Conservation (phyloP, 2,329 filamentous ascomycete genomes). For the Paecilomyces dactylethromorphus region DNA sequence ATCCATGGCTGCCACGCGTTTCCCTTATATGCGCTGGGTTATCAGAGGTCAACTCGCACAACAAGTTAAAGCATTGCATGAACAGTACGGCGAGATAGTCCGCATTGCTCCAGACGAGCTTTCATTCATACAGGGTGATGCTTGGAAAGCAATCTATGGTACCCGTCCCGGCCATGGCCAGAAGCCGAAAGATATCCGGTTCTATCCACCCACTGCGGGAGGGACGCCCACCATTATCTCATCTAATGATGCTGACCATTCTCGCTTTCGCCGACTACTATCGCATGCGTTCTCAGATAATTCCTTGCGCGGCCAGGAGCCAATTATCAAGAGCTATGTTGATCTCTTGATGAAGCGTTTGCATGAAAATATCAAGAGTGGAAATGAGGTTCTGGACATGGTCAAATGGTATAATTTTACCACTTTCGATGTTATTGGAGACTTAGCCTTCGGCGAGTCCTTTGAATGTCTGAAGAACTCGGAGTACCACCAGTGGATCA, state of each 20-base stretch:
- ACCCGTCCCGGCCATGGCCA: slow-evolving; percentile 4
- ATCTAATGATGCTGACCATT: not conserved
- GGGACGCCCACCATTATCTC: not conserved
- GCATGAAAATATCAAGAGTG: not conserved
- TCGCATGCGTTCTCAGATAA: not conserved
- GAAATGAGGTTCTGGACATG: not conserved
- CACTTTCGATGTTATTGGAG: not conserved
- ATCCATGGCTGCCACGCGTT: too few species aligned
- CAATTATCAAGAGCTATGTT: not conserved
- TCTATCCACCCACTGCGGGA: not conserved
- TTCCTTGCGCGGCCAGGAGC: not conserved
- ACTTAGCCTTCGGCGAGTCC: not conserved
- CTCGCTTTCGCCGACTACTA: not conserved
- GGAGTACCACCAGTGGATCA: not conserved
- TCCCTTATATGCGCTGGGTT: too few species aligned
- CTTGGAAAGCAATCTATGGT: slow-evolving; percentile 46
- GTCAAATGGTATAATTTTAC: not conserved
- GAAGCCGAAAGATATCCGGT: not conserved
- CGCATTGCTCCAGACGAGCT: slow-evolving; percentile 42
- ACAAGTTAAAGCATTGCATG: slow-evolving; percentile 26
- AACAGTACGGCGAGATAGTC: slow-evolving; percentile 38
- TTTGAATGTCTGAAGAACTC: not conserved
- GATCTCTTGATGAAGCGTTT: not conserved
- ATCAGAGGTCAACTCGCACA: too few species aligned
- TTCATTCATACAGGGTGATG: slow-evolving; percentile 33